Conservation (phyloP, 225 moss, liverwort and hornwort genomes). For the Thuidium tamariscinum region DNA sequence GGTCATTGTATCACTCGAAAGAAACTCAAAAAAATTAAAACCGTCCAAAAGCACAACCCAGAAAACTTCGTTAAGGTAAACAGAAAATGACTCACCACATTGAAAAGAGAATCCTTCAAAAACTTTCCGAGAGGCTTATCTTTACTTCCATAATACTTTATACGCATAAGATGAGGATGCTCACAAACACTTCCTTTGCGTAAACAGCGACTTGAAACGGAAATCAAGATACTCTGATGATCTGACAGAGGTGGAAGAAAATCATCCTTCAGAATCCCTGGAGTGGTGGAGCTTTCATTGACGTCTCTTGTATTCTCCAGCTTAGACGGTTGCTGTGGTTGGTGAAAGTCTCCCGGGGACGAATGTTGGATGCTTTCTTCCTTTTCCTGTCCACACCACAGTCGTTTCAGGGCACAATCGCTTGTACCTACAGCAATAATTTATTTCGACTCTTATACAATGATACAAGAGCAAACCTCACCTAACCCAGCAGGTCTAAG, state of each 20-base stretch:
- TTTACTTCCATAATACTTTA: conserved; percentile 58
- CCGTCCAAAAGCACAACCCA: background rate
- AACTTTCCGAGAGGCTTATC: conserved; percentile 86
- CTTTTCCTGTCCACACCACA: conserved; percentile 16
- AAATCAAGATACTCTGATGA: conserved; percentile 76
- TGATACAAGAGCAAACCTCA: background rate
- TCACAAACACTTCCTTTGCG: conserved; percentile 66
- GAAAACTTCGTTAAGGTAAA: background rate
- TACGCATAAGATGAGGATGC: conserved; percentile 67
- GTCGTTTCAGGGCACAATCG: background rate
- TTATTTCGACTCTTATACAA: background rate
- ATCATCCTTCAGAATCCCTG: conserved; percentile 41
- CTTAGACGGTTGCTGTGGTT: background rate
- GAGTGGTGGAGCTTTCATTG: background rate
- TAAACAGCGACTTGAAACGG: conserved; percentile 67
- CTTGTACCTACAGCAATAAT: background rate
- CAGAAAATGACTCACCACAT: conserved; percentile 35
- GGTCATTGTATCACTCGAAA: background rate
- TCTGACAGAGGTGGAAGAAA: conserved; percentile 65
- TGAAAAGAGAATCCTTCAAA: conserved; percentile 69
- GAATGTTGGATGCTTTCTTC: background rate
- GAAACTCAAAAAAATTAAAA: background rate
- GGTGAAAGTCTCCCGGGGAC: background rate
- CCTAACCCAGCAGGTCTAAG: background rate
- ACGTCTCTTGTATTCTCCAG: conserved; percentile 5